phyloP scores from a whole-genome alignment of 345 rosid species.

The Aquilaria malaccensis region DNA sequence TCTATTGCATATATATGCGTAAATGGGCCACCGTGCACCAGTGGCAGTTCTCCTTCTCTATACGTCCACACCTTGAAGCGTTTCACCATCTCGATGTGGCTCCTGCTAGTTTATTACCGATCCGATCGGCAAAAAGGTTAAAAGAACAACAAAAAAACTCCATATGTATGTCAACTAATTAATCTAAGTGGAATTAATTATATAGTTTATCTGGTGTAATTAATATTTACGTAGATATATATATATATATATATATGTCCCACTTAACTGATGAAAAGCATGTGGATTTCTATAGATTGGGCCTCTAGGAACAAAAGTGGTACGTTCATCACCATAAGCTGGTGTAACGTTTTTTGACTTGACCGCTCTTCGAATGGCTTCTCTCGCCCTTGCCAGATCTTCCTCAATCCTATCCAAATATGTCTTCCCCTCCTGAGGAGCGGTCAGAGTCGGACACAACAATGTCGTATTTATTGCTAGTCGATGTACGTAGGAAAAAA shows the following conservation, averaged over 20 bases:
- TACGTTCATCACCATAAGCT: constrained; percentile 22
- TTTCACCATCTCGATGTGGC: constrained; percentile 32
- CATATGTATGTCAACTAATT: too few species aligned
- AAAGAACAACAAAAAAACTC: too few species aligned
- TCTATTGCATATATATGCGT: constrained; percentile 21
- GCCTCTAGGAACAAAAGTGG: constrained; percentile 34
- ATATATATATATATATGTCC: too few species aligned
- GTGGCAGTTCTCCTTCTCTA: constrained; percentile 27
- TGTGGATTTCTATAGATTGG: constrained; percentile 41
- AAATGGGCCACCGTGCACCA: constrained; percentile 19
- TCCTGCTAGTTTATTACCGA: constrained; percentile 7
- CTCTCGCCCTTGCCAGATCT: constrained; percentile 35
- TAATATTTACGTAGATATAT: too few species aligned
- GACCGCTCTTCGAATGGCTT: constrained; percentile 35
- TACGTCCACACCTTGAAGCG: constrained; percentile 33
- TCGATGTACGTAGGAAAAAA: too few species aligned
- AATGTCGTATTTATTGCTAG: too few species aligned
- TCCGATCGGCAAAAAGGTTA: neutral
- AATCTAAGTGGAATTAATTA: too few species aligned
- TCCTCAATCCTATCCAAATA: constrained; percentile 26
- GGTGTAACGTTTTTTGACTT: constrained; percentile 18
- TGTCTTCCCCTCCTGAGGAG: constrained; percentile 12
- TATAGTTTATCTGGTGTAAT: neutral
- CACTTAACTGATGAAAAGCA: constrained; percentile 56
- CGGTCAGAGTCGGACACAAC: too few species aligned